Evolutionary conservation across 768 basidiomycete genomes (phyloP).

Genomic region (Ramaria sp.): DNA sequence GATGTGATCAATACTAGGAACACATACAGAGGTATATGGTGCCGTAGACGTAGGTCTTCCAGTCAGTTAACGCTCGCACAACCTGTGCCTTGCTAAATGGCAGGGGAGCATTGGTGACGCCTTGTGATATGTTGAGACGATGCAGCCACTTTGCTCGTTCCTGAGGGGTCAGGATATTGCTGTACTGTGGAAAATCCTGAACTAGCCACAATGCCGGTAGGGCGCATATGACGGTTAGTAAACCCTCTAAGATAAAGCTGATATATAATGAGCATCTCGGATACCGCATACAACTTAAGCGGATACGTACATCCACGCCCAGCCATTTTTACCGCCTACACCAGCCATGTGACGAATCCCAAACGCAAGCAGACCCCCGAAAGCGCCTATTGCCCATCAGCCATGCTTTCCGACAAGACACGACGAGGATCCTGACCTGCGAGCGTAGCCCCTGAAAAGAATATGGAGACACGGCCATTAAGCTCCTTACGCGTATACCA

Average conservation of each 20-base stretch:
- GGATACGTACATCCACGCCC: conserved; percentile 16
- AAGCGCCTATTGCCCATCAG: conserved; percentile 8
- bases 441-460: conserved; percentile 22
- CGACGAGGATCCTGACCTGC: conserved; percentile 8
- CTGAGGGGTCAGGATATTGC: conserved; percentile 23
- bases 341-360: conserved; percentile 19
- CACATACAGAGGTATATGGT: conserved; percentile 8
- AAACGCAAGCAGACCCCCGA: conserved; percentile 19
- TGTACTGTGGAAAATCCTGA: conserved; percentile 32
- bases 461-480: conserved; percentile 16
- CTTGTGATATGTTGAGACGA: conserved; percentile 24
- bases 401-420: background rate
- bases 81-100: conserved; percentile 22
- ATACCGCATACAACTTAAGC: background rate
- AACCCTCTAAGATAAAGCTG: conserved; percentile 18
- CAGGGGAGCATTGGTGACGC: conserved; percentile 22
- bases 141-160: conserved; percentile 24
- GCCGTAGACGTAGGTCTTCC: conserved; percentile 16
- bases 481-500: conserved; percentile 20
- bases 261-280: background rate
- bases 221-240: conserved; percentile 23
- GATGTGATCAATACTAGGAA: background rate
- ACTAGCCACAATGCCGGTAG: conserved; percentile 19
- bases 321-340: conserved; percentile 13
- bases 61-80: conserved; percentile 14